Conservation (phyloP, 495 filamentous ascomycete species). For the Hyaloscypha hepaticicola region DNA sequence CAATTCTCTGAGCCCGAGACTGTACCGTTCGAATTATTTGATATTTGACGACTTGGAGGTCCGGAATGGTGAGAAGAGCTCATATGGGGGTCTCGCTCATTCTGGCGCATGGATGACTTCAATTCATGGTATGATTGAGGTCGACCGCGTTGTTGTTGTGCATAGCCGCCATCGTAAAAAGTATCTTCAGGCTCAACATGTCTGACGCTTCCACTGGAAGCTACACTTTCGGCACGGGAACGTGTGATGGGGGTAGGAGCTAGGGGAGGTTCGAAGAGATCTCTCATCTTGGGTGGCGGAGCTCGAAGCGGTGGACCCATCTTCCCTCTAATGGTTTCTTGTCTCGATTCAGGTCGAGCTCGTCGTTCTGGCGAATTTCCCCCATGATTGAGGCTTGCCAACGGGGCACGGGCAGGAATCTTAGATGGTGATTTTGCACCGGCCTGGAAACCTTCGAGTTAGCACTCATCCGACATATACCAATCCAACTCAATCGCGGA, state of each 20-base stretch:
- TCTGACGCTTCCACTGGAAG: slow-evolving; percentile 66
- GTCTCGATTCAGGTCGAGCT: slow-evolving; percentile 28
- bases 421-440: slow-evolving; percentile 65
- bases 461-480: neutral
- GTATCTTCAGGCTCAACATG: slow-evolving; percentile 81
- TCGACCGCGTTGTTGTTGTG: slow-evolving; percentile 48
- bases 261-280: slow-evolving; percentile 67
- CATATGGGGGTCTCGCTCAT: slow-evolving; percentile 36
- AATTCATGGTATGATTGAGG: slow-evolving; percentile 40
- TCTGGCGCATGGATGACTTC: slow-evolving; percentile 39
- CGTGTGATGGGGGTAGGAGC: slow-evolving; percentile 60
- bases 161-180: slow-evolving; percentile 68
- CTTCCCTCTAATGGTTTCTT: slow-evolving; percentile 54
- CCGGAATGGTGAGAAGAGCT: slow-evolving; percentile 43
- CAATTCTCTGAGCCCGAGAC: slow-evolving; percentile 88
- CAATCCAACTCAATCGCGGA: neutral
- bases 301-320: slow-evolving; percentile 58
- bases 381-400: slow-evolving; percentile 77
- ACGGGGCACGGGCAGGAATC: slow-evolving; percentile 76
- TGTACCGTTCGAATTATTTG: slow-evolving; percentile 63
- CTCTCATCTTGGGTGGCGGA: slow-evolving; percentile 88
- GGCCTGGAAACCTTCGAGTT: neutral
- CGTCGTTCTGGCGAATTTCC: slow-evolving; percentile 78
- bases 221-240: slow-evolving; percentile 63
- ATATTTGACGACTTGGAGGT: slow-evolving; percentile 64